Percentiles rank a stretch among this genome's conserved stretches.
Conservation (phyloP, 2,329 filamentous ascomycete species). For the Akanthomyces uredinophilus region DNA sequence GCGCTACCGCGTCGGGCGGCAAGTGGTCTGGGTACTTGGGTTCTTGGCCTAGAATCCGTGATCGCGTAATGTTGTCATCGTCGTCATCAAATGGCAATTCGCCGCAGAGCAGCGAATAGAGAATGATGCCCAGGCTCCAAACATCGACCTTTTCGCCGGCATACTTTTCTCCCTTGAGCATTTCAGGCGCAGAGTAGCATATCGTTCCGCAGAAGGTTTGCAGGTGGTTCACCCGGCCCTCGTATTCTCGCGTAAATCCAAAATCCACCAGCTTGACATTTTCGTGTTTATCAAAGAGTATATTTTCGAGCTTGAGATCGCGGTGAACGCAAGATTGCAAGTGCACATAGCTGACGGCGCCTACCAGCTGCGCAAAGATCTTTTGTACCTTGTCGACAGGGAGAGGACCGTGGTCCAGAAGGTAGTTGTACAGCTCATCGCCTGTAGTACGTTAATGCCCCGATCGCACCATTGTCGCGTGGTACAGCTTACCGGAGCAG, state of each 20-base stretch:
- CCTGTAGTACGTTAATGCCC: slow-evolving; percentile 44
- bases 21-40: slow-evolving; percentile 79
- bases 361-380: slow-evolving; percentile 92
- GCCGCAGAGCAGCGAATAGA: slow-evolving; percentile 76
- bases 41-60: slow-evolving; percentile 78
- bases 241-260: slow-evolving; percentile 95
- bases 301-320: slow-evolving; percentile 87
- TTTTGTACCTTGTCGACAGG: slow-evolving; percentile 84
- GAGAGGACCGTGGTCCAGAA: slow-evolving; percentile 80
- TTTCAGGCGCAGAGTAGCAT: slow-evolving; percentile 96
- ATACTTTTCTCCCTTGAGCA: slow-evolving; percentile 98
- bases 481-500: slow-evolving; percentile 64
- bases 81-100: slow-evolving; percentile 96
- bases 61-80: slow-evolving; percentile 81
- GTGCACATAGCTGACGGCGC: slow-evolving; percentile 92
- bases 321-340: slow-evolving; percentile 93
- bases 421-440: slow-evolving; percentile 95
- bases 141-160: slow-evolving; percentile 97
- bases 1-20: slow-evolving; percentile 67
- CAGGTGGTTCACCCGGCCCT: slow-evolving; percentile 87
- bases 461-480: neutral
- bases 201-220: slow-evolving; percentile 98
- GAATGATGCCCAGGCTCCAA: slow-evolving; percentile 82
- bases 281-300: slow-evolving; percentile 90
- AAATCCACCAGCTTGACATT: slow-evolving; percentile 98